phyloP scores from a whole-genome alignment of 106 monocot species.

The Dioscorea dumetorum region DNA sequence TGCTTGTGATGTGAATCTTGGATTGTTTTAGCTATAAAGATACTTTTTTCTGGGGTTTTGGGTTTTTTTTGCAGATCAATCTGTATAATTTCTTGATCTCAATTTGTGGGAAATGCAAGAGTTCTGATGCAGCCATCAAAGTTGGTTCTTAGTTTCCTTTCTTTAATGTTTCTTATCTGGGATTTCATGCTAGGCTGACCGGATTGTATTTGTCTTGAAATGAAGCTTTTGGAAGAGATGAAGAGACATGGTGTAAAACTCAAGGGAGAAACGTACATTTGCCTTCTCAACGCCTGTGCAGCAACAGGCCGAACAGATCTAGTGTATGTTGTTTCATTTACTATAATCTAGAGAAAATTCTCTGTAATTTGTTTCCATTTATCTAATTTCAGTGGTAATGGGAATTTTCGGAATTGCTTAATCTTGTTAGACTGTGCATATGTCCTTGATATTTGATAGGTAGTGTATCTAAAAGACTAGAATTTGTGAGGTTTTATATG shows the following conservation, averaged over 20 bases:
- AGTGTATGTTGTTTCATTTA: constrained; percentile 59
- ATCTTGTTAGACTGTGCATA: too few species aligned
- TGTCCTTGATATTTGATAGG: too few species aligned
- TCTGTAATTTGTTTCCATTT: too few species aligned
- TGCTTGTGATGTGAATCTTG: not conserved
- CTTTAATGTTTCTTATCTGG: not conserved
- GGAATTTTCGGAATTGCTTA: too few species aligned
- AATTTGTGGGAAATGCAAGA: constrained; percentile 87
- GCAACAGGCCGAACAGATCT: constrained; percentile 75
- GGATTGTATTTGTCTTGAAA: constrained; percentile 11
- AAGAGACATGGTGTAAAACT: constrained; percentile 75
- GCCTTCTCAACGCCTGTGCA: constrained; percentile 89
- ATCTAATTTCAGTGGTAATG: too few species aligned
- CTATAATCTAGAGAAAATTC: not conserved
- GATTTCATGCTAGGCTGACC: constrained; percentile 14
- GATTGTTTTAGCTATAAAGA: not conserved
- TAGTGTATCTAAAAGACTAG: too few species aligned
- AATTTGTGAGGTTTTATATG: too few species aligned
- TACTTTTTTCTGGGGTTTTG: not conserved
- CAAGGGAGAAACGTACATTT: constrained; percentile 92
- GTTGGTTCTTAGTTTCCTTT: constrained; percentile 19
- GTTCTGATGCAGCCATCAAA: constrained; percentile 71
- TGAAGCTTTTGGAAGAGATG: constrained; percentile 99
- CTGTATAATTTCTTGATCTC: constrained; percentile 97
- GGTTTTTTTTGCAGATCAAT: constrained; percentile 56